Base-by-base conservation (phyloP, 768 basidiomycete species). In the Leccinum pellstonianum region DNA sequence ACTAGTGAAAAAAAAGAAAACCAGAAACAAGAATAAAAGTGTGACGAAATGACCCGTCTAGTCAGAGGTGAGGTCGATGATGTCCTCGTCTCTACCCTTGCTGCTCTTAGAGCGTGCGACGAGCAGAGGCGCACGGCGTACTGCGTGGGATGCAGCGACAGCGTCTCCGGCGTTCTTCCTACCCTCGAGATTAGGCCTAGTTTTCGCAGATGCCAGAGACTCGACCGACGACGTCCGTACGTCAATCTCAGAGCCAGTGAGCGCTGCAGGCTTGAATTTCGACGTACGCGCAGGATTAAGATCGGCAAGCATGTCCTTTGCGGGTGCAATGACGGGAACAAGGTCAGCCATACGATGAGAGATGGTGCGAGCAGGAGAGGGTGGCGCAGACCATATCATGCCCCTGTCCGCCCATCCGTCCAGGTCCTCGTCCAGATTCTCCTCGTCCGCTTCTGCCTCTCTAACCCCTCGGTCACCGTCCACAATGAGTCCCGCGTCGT, bases 21-120 rank as follows among this genome's bases (percentile, higher is more conserved):
- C 38, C 3, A 17, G 38, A n/a, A 43, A 43, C 8, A 43, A 9
- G 41, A 43, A 43, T 10, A n/a, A 41, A 41, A 31, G 31, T 31
- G 31, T 0, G 31, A 11, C 10, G 31, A 31, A 33, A 43, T 43
- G n/a, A 10, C 41, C 3, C 9, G n/a, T 43, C 23, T 43, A 69
- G 46, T 66, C 64, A 17, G 63, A 79, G 7, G 79, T 79, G 15
- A 80, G 67, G 71, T 80, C 79, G 31, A 80, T 80, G n/a, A 80
- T 59, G 25, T 77, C 73, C 2, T 67, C 46, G 8, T 67, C 55
- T 53, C 17, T 55, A 7, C 14, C 25, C 33, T 58, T 59, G 53
- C 29, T 53, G 49, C 37, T 49, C 50, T 50, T 71, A 17, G 63
- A 60, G 10, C 68, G 70, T 29, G 70, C 68, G 17, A 55, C 58